Conservation (phyloP, 495 filamentous ascomycete species). For the Xylaria nigripes region DNA sequence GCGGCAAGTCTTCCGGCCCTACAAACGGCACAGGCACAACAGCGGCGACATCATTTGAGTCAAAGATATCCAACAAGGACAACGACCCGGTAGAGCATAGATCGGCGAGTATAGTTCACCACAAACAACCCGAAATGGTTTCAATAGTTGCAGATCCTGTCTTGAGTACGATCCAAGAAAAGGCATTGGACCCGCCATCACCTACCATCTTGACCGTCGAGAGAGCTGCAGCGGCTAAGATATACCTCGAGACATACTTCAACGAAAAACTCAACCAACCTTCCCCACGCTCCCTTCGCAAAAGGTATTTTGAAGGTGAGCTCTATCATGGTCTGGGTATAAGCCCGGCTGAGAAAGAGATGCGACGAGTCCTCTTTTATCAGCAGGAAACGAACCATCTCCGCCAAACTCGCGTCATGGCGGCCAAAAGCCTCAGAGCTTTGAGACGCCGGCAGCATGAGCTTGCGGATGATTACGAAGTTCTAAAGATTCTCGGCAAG, state of each 20-base stretch:
- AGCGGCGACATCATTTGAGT: slow-evolving; percentile 36
- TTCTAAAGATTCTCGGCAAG: slow-evolving; percentile 80
- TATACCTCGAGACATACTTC: slow-evolving; percentile 81
- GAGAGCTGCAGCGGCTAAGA: slow-evolving; percentile 67
- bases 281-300: slow-evolving; percentile 57
- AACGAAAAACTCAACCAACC: slow-evolving; percentile 49
- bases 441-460: slow-evolving; percentile 16
- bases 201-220: slow-evolving; percentile 74
- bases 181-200: slow-evolving; percentile 24
- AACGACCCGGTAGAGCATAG: slow-evolving; percentile 19
- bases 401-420: slow-evolving; percentile 62
- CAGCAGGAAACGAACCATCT: slow-evolving; percentile 65
- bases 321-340: slow-evolving; percentile 46
- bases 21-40: slow-evolving; percentile 27
- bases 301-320: slow-evolving; percentile 56
- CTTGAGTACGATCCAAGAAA: slow-evolving; percentile 37
- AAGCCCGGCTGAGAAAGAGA: slow-evolving; percentile 47
- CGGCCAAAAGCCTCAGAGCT: slow-evolving; percentile 44
- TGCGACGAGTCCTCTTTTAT: slow-evolving; percentile 50
- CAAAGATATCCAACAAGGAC: slow-evolving; percentile 23
- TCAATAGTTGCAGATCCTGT: slow-evolving; percentile 24
- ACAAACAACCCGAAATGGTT: slow-evolving; percentile 13
- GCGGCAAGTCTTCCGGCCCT: slow-evolving; percentile 24
- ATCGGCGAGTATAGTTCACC: slow-evolving; percentile 15
- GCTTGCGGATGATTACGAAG: slow-evolving; percentile 56